Conservation (phyloP, 2,329 filamentous ascomycete genomes). For the Colletotrichum sp. region DNA sequence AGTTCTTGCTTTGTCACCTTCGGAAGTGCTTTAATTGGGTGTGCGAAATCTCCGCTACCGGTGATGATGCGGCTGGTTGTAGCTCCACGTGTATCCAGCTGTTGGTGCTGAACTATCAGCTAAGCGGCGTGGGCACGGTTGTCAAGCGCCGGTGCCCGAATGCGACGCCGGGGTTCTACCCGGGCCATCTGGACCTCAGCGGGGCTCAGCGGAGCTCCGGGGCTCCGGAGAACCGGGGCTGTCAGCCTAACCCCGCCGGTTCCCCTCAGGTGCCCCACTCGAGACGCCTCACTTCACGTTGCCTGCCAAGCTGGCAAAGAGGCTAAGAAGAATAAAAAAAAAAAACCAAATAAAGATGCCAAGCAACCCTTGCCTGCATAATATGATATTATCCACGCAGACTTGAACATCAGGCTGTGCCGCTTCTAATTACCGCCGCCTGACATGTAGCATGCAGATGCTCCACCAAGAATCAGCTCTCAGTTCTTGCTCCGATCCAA, state of each 20-base stretch:
- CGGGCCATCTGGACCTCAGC: no score
- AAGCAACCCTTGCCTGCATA: neutral
- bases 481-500: neutral
- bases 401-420: neutral
- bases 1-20: neutral
- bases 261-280: neutral
- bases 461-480: neutral
- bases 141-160: neutral
- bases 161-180: neutral
- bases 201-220: neutral
- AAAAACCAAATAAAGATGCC: no score
- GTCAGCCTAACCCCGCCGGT: neutral
- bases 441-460: neutral
- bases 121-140: neutral
- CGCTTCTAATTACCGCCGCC: neutral
- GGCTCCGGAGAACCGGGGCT: neutral
- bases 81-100: neutral
- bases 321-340: neutral
- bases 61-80: neutral
- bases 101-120: neutral
- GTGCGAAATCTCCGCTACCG: neutral
- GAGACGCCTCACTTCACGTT: neutral
- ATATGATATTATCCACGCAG: neutral
- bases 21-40: neutral
- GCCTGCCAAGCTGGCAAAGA: neutral